phyloP scores from a whole-genome alignment of 2,329 filamentous ascomycete species.

The Hymenoscyphus repandus region DNA sequence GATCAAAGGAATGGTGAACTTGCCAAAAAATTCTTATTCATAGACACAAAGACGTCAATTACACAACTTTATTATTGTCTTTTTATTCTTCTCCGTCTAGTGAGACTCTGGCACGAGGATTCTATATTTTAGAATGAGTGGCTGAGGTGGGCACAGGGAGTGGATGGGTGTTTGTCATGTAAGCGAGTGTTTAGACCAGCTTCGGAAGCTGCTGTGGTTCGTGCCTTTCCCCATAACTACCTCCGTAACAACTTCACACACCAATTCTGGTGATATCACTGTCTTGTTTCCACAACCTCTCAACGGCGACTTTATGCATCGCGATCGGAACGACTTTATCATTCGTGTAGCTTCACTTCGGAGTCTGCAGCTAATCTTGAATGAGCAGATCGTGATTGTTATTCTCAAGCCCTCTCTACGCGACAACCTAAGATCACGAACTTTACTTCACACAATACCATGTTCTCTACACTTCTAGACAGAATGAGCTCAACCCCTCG shows the following conservation, averaged over 20 bases:
- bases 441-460: constrained; percentile 8
- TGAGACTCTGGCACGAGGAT: neutral
- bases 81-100: neutral
- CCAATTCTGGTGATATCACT: neutral
- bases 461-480: constrained; percentile 22
- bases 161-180: neutral
- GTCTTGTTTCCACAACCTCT: neutral
- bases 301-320: neutral
- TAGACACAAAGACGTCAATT: too few species aligned
- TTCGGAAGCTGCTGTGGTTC: too few species aligned
- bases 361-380: constrained; percentile 4
- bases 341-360: neutral
- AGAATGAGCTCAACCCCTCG: constrained; percentile 17
- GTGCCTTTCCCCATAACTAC: neutral
- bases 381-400: neutral
- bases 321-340: neutral
- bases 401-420: constrained; percentile 5
- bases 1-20: too few species aligned
- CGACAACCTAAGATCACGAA: constrained; percentile 8
- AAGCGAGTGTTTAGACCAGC: too few species aligned
- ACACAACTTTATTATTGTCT: too few species aligned
- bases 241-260: neutral
- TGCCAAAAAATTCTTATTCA: too few species aligned
- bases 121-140: constrained; percentile 3
- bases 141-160: constrained; percentile 1